These are phyloP conservation scores for Calonectria hawksworthii DNA, from an alignment of 2,329 filamentous ascomycete genomes.

Conservation along the genomic window DNA sequence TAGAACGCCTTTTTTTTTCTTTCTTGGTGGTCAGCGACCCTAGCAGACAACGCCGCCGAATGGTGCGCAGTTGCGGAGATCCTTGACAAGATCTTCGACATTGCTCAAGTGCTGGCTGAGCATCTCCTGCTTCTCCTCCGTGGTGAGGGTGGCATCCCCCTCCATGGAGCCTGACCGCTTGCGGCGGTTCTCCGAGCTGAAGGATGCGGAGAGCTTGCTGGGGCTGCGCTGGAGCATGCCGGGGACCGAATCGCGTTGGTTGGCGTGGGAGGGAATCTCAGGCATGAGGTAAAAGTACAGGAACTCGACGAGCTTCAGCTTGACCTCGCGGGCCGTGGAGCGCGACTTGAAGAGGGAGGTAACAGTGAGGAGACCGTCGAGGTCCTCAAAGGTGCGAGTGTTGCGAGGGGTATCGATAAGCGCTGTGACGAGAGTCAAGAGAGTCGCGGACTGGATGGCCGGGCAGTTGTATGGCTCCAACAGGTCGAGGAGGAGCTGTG, in stretches of 20 bases:
- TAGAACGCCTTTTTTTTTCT: background rate
- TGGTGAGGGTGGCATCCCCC: constrained; percentile 67
- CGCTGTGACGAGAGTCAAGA: constrained; percentile 90
- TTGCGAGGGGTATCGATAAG: constrained; percentile 89
- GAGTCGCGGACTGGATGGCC: constrained; percentile 89
- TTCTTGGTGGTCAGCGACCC: constrained; percentile 4
- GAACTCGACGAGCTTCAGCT: constrained; percentile 96
- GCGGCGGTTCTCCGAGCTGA: constrained; percentile 54
- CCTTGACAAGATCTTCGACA: constrained; percentile 87
- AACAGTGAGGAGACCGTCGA: constrained; percentile 92
- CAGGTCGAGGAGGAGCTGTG: constrained; percentile 91
- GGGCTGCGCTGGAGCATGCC: constrained; percentile 75
- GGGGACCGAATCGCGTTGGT: constrained; percentile 60
- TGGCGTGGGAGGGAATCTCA: constrained; percentile 74
- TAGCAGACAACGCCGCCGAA: constrained; percentile 74
- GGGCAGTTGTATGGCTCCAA: constrained; percentile 94
- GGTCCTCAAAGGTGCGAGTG: constrained; percentile 90
- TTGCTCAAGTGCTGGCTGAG: constrained; percentile 84
- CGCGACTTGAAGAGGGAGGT: constrained; percentile 94
- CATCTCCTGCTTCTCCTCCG: constrained; percentile 85
- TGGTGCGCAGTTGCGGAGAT: constrained; percentile 83
- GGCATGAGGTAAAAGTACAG: constrained; percentile 99
- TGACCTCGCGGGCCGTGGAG: constrained; percentile 87
- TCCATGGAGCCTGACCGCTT: constrained; percentile 52
- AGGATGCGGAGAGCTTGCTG: constrained; percentile 75